Base-by-base conservation (phyloP, 352 stramenopile genomes). In the Pythium sukuiense region DNA sequence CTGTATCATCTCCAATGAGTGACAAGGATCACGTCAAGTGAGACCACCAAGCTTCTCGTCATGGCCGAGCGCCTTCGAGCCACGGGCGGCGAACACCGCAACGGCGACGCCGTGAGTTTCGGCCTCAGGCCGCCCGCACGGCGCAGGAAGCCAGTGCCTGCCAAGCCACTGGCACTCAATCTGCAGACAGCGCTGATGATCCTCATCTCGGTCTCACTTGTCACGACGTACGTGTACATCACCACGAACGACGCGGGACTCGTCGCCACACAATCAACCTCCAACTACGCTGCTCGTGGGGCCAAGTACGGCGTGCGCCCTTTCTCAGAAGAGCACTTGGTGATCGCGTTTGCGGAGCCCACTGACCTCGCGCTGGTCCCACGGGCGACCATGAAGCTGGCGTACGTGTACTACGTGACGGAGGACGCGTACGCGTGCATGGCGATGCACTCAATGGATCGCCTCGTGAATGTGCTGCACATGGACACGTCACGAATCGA, bases 351-450 rank as follows among this genome's bases (percentile, higher is more conserved):
- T 8, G 61, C 61, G 8, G 63, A 69, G 26, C 48, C 55, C 7
- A 69, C 63, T 1, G 33, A 55, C 20, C 55, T 63, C 33, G 20
- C 62, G 0, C 30, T 16, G 18, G 27, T 52, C 24, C 33, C 43
- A n/a, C 6, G 12, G 26, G 55, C 63, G 12, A 37, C 45, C 55
- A 65, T 56, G 26, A 55, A 29, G 18, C 62, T 65, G n/a, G 65
- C 65, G 16, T 71, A 63, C 46, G 3, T 71, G 30, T 63, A 66
- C 27, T 71, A 71, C 52, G 43, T 66, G 1, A 71, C 65, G 37
- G 30, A 48, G 3, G 45, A 71, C 26, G 16, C 13, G 0, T 71
- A 71, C 53, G 65, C 39, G 14, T 71, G 65, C 30, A 54, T 35
- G 14, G 58, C 59, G 35, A 43, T 71, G 27, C 58, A 71, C n/a